These are phyloP conservation scores for Pachyrhizus erosus DNA, from an alignment of 306 rosid species.

Conservation along the genomic window DNA sequence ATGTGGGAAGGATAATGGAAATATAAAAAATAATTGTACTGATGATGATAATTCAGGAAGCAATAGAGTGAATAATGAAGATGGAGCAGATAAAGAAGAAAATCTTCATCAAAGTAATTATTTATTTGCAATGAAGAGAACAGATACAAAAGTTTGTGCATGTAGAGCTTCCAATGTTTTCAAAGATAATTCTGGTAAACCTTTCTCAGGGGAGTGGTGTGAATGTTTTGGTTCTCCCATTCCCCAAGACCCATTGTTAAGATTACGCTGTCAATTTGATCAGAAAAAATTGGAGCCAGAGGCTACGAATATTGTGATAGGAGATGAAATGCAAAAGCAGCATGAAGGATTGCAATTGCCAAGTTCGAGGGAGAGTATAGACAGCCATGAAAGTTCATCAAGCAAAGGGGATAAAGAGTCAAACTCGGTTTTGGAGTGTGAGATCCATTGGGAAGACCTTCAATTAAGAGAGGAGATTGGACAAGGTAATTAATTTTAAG, in stretches of 20 bases:
- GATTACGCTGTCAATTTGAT: constrained; percentile 31
- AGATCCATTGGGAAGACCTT: constrained; percentile 72
- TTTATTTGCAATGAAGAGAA: constrained; percentile 35
- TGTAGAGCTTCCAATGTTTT: constrained; percentile 29
- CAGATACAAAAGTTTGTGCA: constrained; percentile 30
- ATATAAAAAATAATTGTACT: constrained; percentile 35
- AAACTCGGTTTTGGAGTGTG: constrained; percentile 52
- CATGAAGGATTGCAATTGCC: constrained; percentile 45
- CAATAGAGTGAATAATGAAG: constrained; percentile 38
- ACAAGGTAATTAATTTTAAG: constrained; percentile 71
- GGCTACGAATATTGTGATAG: constrained; percentile 46
- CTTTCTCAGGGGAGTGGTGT: constrained; percentile 48
- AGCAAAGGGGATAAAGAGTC: constrained; percentile 63
- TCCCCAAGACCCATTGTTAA: constrained; percentile 38
- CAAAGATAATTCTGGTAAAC: constrained; percentile 40
- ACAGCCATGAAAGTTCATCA: constrained; percentile 52
- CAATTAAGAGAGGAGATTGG: constrained; percentile 72
- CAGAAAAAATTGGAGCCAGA: constrained; percentile 48
- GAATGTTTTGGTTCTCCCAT: constrained; percentile 44
- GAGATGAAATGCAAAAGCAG: constrained; percentile 54
- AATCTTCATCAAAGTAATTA: constrained; percentile 19
- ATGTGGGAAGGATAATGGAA: constrained; percentile 47
- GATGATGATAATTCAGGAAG: constrained; percentile 38
- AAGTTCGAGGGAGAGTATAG: constrained; percentile 44
- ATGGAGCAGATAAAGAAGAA: constrained; percentile 45